A percentile compares a stretch with the other conserved stretches of the same genome.
Evolutionary conservation across 768 basidiomycete species (phyloP).

Genomic region (Naematelia aurantialba): DNA sequence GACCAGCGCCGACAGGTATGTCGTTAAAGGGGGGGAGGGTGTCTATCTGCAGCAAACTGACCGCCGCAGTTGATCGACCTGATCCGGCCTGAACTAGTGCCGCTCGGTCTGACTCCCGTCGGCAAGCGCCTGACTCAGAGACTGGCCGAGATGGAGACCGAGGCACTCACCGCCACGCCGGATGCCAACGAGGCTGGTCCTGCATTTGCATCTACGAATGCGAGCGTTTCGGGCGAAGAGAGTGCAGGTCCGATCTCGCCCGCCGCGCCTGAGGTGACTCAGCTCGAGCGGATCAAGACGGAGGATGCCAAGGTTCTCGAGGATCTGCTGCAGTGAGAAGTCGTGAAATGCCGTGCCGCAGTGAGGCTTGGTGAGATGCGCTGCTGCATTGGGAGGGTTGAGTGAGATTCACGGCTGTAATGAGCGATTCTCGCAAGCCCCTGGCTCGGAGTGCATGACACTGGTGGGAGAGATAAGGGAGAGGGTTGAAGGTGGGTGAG

Average conservation of each 20-base stretch:
- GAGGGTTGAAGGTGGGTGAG: too few species aligned
- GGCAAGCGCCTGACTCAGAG: slow-evolving; percentile 31
- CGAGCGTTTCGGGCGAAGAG: not conserved
- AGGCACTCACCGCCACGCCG: slow-evolving; percentile 14
- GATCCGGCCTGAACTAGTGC: slow-evolving; percentile 18
- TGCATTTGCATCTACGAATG: slow-evolving; percentile 7
- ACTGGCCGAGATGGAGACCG: slow-evolving; percentile 17
- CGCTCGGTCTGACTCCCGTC: slow-evolving; percentile 34
- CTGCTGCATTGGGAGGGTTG: too few species aligned
- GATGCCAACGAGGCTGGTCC: not conserved
- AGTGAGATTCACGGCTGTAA: too few species aligned
- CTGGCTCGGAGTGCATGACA: too few species aligned
- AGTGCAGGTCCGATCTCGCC: not conserved
- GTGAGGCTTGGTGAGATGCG: too few species aligned
- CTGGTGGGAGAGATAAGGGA: too few species aligned
- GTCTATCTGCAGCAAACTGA: slow-evolving; percentile 5
- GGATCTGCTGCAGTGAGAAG: slow-evolving; percentile 7
- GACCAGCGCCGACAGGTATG: slow-evolving; percentile 26
- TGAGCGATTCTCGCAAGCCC: too few species aligned
- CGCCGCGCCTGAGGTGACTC: not conserved
- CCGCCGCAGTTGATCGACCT: slow-evolving; percentile 23
- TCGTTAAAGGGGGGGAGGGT: not conserved
- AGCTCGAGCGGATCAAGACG: not conserved
- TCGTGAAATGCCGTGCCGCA: too few species aligned
- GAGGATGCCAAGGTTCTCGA: slow-evolving; percentile 7